phyloP scores from a whole-genome alignment of 2,329 filamentous ascomycete genomes.

The Eutypella sp. region DNA sequence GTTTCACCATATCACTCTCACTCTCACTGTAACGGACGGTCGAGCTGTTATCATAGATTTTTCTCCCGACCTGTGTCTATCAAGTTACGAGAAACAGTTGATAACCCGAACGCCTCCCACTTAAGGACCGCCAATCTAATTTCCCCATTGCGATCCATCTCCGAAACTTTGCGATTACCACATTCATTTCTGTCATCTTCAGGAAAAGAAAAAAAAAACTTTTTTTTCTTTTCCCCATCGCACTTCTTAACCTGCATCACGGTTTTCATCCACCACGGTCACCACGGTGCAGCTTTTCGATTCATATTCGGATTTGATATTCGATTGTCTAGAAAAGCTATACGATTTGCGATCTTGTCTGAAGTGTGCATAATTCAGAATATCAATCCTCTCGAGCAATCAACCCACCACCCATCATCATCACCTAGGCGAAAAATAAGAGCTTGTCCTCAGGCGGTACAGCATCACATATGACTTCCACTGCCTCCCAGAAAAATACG shows the following conservation, averaged over 20 bases:
- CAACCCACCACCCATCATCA: constrained; percentile 1
- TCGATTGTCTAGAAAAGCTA: constrained; percentile 12
- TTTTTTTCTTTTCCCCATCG: no score
- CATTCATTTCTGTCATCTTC: constrained; percentile 3
- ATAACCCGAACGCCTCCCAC: not conserved
- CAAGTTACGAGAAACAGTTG: not conserved
- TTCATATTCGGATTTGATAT: constrained; percentile 25
- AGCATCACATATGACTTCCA: constrained; percentile 54
- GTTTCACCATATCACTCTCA: not conserved
- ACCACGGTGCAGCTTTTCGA: constrained; percentile 5
- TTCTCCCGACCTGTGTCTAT: not conserved
- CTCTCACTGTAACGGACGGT: not conserved
- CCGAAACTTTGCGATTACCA: not conserved
- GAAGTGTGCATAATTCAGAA: constrained; percentile 15
- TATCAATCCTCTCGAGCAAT: no score
- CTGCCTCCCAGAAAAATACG: constrained; percentile 49
- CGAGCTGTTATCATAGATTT: not conserved
- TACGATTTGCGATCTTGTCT: constrained; percentile 13
- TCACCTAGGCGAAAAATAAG: constrained; percentile 7
- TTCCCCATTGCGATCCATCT: not conserved
- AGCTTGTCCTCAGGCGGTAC: not conserved
- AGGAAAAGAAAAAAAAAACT: not conserved
- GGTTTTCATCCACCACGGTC: constrained; percentile 17
- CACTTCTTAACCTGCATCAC: no score
- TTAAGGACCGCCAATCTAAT: not conserved